Evolutionary conservation across 2,329 filamentous ascomycete genomes (phyloP).

Genomic region (Esteya vermicola): DNA sequence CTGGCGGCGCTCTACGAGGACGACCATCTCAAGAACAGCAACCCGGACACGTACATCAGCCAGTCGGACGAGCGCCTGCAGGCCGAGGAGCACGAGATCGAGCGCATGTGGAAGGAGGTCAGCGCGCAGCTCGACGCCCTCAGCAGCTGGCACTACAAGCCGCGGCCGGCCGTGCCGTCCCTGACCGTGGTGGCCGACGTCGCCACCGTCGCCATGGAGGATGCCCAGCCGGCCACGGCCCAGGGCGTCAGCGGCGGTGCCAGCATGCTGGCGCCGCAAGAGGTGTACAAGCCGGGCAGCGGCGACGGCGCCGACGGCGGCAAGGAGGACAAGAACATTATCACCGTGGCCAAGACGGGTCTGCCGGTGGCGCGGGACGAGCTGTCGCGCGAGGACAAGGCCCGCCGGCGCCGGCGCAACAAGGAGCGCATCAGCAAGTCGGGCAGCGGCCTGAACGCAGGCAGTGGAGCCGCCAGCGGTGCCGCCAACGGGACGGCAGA

Average conservation of each 20-base stretch:
- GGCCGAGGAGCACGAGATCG: slow-evolving; percentile 72
- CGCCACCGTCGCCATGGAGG: slow-evolving; percentile 87
- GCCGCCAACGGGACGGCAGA: slow-evolving; percentile 27
- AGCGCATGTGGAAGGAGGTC: slow-evolving; percentile 69
- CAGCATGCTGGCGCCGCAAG: slow-evolving; percentile 80
- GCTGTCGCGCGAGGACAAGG: slow-evolving; percentile 76
- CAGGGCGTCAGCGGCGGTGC: slow-evolving; percentile 54
- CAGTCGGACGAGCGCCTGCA: slow-evolving; percentile 68
- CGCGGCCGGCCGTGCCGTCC: slow-evolving; percentile 66
- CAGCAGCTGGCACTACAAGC: slow-evolving; percentile 90
- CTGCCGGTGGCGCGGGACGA: slow-evolving; percentile 69
- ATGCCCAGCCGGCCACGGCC: slow-evolving; percentile 75
- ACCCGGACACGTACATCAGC: slow-evolving; percentile 68
- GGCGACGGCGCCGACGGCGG: not conserved
- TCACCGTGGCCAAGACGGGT: slow-evolving; percentile 64
- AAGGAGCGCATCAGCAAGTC: slow-evolving; percentile 75
- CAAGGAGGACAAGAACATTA: slow-evolving; percentile 12
- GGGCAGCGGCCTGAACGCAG: slow-evolving; percentile 23
- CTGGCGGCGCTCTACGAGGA: slow-evolving; percentile 91
- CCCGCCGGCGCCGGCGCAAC: slow-evolving; percentile 58
- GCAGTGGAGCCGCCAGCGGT: slow-evolving; percentile 18
- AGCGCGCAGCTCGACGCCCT: slow-evolving; percentile 72
- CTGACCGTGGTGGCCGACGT: slow-evolving; percentile 83
- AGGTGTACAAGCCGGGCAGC: slow-evolving; percentile 68
- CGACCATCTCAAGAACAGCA: slow-evolving; percentile 65